phyloP scores from a whole-genome alignment of 257 asterid genomes.

The Catharanthus roseus region DNA sequence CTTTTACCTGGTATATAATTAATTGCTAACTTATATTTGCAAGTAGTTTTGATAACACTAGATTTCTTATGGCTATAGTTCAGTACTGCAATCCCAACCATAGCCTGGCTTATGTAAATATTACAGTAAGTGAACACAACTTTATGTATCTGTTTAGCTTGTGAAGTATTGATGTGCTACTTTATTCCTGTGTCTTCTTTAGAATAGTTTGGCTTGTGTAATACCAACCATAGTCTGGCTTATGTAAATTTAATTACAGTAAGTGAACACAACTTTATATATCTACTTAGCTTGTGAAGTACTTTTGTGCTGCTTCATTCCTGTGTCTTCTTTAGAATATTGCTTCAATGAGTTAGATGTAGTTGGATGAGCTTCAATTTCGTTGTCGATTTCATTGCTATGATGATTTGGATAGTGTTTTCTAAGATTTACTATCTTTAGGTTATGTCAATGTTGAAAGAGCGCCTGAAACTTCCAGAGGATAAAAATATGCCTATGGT shows the following conservation, averaged over 20 bases:
- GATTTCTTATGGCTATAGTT: no score
- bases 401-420: neutral
- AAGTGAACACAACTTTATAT: neutral
- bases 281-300: neutral
- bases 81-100: no score
- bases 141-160: no score
- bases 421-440: slow-evolving; percentile 22
- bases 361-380: neutral
- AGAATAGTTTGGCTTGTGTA: no score
- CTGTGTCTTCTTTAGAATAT: neutral
- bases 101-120: no score
- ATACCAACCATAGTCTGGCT: slow-evolving; percentile 2
- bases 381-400: neutral
- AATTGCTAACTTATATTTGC: neutral
- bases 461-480: slow-evolving; percentile 62
- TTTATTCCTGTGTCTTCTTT: no score
- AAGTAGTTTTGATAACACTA: no score
- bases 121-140: no score
- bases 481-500: slow-evolving; percentile 68
- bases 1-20: neutral
- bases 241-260: neutral
- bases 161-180: no score
- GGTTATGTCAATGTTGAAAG: slow-evolving; percentile 79
- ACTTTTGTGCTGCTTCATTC: neutral
- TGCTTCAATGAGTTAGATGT: no score